A percentile compares a stretch with the other conserved stretches of the same genome.
These are phyloP conservation scores for Spinellus fusiger DNA, from an alignment of 192 early-diverging fungal species.

Conservation along the genomic window DNA sequence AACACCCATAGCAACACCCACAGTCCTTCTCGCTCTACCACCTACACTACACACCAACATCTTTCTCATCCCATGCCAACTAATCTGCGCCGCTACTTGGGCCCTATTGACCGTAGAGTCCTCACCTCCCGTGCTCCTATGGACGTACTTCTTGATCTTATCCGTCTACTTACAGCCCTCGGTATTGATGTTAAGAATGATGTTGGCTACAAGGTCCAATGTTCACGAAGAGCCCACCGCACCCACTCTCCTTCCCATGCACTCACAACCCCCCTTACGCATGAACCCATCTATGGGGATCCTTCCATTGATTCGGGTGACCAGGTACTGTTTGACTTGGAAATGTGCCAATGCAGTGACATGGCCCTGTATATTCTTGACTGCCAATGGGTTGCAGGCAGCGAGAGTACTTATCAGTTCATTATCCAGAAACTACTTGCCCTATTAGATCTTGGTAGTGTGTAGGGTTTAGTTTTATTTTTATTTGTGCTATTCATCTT, in stretches of 20 bases:
- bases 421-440: conserved; percentile 54
- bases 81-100: conserved; percentile 61
- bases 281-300: conserved; percentile 44
- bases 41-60: too few species aligned
- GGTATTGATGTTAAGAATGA: conserved; percentile 44
- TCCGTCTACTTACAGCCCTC: conserved; percentile 39
- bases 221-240: conserved; percentile 26
- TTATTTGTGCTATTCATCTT: neutral
- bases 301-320: conserved; percentile 50
- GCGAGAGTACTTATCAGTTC: conserved; percentile 67
- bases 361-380: conserved; percentile 68
- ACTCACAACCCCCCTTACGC: neutral
- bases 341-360: conserved; percentile 86
- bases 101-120: conserved; percentile 60
- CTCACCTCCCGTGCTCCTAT: conserved; percentile 59
- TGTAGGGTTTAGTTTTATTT: neutral
- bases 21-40: too few species aligned
- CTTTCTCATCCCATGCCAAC: neutral
- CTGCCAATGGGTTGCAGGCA: conserved; percentile 59
- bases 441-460: conserved; percentile 28
- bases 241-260: neutral
- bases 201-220: conserved; percentile 47
- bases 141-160: conserved; percentile 59
- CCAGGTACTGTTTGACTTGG: conserved; percentile 78
- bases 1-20: too few species aligned